phyloP scores from a whole-genome alignment of 768 basidiomycete genomes.

The Tylopilus felleus region DNA sequence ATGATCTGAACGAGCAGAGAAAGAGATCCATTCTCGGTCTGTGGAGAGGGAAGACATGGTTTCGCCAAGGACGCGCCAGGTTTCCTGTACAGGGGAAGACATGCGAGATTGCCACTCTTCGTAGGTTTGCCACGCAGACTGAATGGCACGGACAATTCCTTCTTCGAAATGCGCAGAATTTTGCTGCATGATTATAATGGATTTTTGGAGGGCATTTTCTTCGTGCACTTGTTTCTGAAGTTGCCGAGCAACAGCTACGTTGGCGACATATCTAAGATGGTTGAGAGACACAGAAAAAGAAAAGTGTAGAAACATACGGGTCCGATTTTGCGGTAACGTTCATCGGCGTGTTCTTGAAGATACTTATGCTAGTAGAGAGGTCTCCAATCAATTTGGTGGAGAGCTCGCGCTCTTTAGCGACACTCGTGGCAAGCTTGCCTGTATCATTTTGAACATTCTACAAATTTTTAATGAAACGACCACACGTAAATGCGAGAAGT shows the following conservation, averaged over 20 bases:
- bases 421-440: constrained; percentile 83
- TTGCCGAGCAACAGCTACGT: constrained; percentile 71
- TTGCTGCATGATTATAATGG: constrained; percentile 96
- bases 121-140: constrained; percentile 96
- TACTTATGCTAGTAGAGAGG: constrained; percentile 80
- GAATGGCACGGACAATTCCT: constrained; percentile 90
- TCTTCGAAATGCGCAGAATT: constrained; percentile 97
- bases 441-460: constrained; percentile 95
- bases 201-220: constrained; percentile 97
- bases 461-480: background rate
- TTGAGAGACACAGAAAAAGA: background rate
- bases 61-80: constrained; percentile 65
- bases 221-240: constrained; percentile 92
- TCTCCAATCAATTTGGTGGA: constrained; percentile 85
- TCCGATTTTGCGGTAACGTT: constrained; percentile 54
- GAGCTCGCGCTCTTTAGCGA: constrained; percentile 86
- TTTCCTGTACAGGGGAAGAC: constrained; percentile 66
- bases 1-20: constrained; percentile 90
- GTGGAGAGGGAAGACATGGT: constrained; percentile 79
- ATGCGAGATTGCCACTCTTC: constrained; percentile 92
- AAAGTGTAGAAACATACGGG: constrained; percentile 2
- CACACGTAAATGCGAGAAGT: background rate
- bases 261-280: constrained; percentile 55
- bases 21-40: constrained; percentile 93
- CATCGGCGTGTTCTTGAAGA: constrained; percentile 95